A percentile compares a stretch with the other conserved stretches of the same genome.
Conservation (phyloP, 2,329 filamentous ascomycete species). For the Cordyceps militaris region DNA sequence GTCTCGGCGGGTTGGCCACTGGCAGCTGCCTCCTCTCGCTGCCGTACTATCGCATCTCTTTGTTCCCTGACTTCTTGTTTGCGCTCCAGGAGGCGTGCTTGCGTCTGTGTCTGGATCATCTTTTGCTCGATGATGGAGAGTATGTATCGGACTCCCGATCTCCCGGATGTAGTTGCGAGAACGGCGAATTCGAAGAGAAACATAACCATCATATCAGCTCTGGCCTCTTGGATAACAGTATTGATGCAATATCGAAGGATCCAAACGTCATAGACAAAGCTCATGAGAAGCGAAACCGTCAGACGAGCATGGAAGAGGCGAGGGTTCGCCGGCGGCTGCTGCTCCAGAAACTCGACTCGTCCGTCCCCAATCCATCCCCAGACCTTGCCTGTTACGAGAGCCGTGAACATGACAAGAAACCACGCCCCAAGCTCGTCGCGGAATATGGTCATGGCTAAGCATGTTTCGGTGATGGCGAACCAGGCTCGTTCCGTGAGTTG, state of each 20-base stretch:
- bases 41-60: slow-evolving; percentile 44
- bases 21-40: slow-evolving; percentile 41
- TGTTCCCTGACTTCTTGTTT: slow-evolving; percentile 59
- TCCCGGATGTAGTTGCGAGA: slow-evolving; percentile 69
- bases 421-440: slow-evolving; percentile 88
- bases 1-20: slow-evolving; percentile 45
- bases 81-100: slow-evolving; percentile 58
- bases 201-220: slow-evolving; percentile 99
- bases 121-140: slow-evolving; percentile 71
- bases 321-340: slow-evolving; percentile 87
- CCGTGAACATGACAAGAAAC: slow-evolving; percentile 95
- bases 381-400: slow-evolving; percentile 85
- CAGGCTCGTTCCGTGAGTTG: slow-evolving; percentile 96
- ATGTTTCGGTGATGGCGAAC: slow-evolving; percentile 96
- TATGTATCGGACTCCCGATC: slow-evolving; percentile 70
- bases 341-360: slow-evolving; percentile 86
- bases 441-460: slow-evolving; percentile 97
- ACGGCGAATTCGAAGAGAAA: slow-evolving; percentile 97
- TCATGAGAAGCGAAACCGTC: slow-evolving; percentile 68
- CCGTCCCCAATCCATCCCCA: slow-evolving; percentile 99
- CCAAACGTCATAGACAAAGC: slow-evolving; percentile 70
- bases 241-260: slow-evolving; percentile 77
- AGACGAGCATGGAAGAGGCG: slow-evolving; percentile 80
- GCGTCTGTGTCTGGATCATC: slow-evolving; percentile 68
- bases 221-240: slow-evolving; percentile 76